phyloP scores from a whole-genome alignment of 1,284 basidiomycete species.

The Phellopilus nigrolimitatus region DNA sequence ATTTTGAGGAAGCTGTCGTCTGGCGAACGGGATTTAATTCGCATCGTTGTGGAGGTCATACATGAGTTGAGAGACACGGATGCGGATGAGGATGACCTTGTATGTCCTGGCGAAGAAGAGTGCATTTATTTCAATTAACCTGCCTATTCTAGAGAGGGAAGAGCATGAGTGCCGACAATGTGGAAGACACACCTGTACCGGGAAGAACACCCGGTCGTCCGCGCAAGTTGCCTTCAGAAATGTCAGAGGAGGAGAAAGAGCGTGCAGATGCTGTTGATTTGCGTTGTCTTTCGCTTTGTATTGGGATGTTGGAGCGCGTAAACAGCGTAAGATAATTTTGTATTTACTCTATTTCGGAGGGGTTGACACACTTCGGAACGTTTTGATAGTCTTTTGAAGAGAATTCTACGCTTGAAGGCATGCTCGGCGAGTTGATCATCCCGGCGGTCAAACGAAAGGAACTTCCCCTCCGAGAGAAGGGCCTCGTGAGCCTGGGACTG shows the following conservation, averaged over 20 bases:
- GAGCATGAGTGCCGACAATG: constrained; percentile 30
- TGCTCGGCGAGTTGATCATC: constrained; percentile 86
- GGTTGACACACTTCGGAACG: no score
- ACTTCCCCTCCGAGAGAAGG: constrained; percentile 78
- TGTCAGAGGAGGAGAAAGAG: constrained; percentile 54
- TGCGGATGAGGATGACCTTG: constrained; percentile 41
- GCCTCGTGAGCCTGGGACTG: constrained; percentile 80
- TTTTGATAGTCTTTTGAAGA: constrained; percentile 76
- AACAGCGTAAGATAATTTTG: constrained; percentile 61
- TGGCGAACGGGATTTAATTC: constrained; percentile 87
- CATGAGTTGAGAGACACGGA: constrained; percentile 76
- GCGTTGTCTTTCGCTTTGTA: constrained; percentile 83
- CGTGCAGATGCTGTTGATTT: constrained; percentile 72
- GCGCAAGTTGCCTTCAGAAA: constrained; percentile 42
- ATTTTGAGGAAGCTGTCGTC: constrained; percentile 81
- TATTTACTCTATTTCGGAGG: background rate
- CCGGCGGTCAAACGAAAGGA: constrained; percentile 90
- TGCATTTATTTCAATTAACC: background rate
- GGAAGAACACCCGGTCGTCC: constrained; percentile 28
- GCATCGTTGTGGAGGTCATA: constrained; percentile 91
- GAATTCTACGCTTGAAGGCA: constrained; percentile 89
- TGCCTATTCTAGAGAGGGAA: constrained; percentile 26
- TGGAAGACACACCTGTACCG: constrained; percentile 32
- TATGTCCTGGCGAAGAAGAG: constrained; percentile 16
- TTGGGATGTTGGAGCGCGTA: constrained; percentile 87